These are phyloP conservation scores for Hemisphaericaspora subhashii DNA, from an alignment of 1,139 yeast species.

Conservation along the genomic window DNA sequence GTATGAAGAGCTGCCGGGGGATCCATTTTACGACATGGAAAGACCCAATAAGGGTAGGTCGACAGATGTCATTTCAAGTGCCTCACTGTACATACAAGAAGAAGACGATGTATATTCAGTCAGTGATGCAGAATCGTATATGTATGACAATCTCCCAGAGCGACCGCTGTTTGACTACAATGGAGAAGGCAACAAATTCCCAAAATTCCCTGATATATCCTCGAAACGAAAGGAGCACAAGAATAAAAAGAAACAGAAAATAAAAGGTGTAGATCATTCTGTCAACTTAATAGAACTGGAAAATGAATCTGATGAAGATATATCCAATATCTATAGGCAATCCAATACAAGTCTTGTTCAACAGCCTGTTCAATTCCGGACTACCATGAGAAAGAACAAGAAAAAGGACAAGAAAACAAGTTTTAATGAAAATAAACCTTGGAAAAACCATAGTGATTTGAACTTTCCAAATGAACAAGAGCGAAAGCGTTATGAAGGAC, in stretches of 20 bases:
- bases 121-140: slow-evolving; percentile 12
- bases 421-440: slow-evolving; percentile 90
- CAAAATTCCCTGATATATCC: slow-evolving; percentile 28
- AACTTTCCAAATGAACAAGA: slow-evolving; percentile 66
- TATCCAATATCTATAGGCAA: slow-evolving; percentile 10
- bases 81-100: slow-evolving; percentile 15
- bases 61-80: slow-evolving; percentile 13
- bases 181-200: slow-evolving; percentile 17
- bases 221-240: slow-evolving; percentile 9
- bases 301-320: slow-evolving; percentile 15
- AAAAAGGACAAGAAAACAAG: slow-evolving; percentile 42
- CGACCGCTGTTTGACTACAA: slow-evolving; percentile 8
- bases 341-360: slow-evolving; percentile 17
- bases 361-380: slow-evolving; percentile 48
- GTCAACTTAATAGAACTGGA: slow-evolving; percentile 19
- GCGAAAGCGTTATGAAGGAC: slow-evolving; percentile 84
- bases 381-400: slow-evolving; percentile 68
- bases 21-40: background rate
- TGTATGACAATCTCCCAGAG: slow-evolving; percentile 7
- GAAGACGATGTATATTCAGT: slow-evolving; percentile 13
- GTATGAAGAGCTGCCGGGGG: slow-evolving; percentile 1
- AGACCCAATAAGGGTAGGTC: slow-evolving; percentile 2
- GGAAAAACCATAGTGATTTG: slow-evolving; percentile 82
- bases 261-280: slow-evolving; percentile 17
- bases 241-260: slow-evolving; percentile 15